phyloP scores from a whole-genome alignment of 2,329 filamentous ascomycete genomes.

The Cladophialophora chaetospira region DNA sequence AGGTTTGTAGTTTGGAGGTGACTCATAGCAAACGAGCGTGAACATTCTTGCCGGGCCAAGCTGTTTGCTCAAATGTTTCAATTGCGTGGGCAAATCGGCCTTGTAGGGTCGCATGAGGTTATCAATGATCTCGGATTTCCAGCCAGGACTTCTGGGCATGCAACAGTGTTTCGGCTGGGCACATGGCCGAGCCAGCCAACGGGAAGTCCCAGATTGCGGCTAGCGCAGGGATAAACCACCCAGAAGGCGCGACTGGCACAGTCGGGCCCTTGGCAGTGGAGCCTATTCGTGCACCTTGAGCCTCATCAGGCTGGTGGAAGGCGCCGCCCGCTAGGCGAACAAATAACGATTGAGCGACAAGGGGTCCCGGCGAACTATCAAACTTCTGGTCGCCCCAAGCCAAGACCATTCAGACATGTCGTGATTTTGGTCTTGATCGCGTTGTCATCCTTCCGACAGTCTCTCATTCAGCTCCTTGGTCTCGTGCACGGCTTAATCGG shows the following conservation, averaged over 20 bases:
- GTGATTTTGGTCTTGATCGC: slow-evolving; percentile 11
- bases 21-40: too few species aligned
- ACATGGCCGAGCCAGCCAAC: not conserved
- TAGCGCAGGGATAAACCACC: slow-evolving; percentile 11
- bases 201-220: not conserved
- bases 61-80: too few species aligned
- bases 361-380: not conserved
- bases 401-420: slow-evolving; percentile 7
- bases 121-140: not conserved
- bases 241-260: not conserved
- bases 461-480: not conserved
- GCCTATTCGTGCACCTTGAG: not conserved
- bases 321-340: not conserved
- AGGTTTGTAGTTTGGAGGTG: too few species aligned
- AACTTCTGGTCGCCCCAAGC: not conserved
- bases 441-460: not conserved
- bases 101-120: too few species aligned
- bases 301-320: slow-evolving; percentile 15
- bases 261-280: not conserved
- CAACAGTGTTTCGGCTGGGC: slow-evolving; percentile 4
- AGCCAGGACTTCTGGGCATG: not conserved
- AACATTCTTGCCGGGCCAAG: too few species aligned
- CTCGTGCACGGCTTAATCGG: not conserved
- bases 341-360: not conserved
- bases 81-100: too few species aligned